Base-by-base conservation (phyloP, 2,329 filamentous ascomycete genomes). In the Aspergillus cejpii region DNA sequence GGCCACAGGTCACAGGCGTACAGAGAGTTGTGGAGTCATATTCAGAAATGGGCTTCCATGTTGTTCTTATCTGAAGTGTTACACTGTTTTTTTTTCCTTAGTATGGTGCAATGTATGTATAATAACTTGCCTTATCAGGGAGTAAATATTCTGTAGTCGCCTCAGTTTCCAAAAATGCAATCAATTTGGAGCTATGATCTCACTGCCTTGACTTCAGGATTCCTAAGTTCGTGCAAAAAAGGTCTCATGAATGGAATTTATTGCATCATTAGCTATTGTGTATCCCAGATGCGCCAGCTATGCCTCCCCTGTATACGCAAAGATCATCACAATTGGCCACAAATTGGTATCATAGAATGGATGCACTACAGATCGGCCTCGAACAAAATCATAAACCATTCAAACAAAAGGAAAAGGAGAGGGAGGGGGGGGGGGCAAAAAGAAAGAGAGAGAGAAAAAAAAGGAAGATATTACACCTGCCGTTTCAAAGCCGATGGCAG, bases 401-500 rank as follows among this genome's bases (percentile, higher is more conserved):
- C n/a, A 39, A 24, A 45, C 36, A 37, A 37, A 40, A 39, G 40
- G 24, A 44, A 41, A 41, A 23, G 23, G 17, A 41, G n/a, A n/a
- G n/a, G n/a, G n/a, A n/a, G n/a, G n/a, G n/a, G n/a, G n/a, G n/a
- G n/a, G n/a, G n/a, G n/a, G n/a, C n/a, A 29, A 23, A 36, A 39
- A 11, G 44, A 33, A 21, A 44, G 33, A 28, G 14, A 11, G 19
- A 41, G 41, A 6, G 21, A 37, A 34, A 39, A 33, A 45, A 24
- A 33, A 17, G 34, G 24, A 8, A 6, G 14, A 15, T 14, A 36
- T 49, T 43, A 57, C 14, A 44, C 37, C 7, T 54, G 42, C 36
- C 61, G 58, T 50, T 63, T 69, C 54, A 70, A 48, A 26, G 60
- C 58, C 15, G 61, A 48, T 4, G 69, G 69, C 36, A 72, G 52